These are phyloP conservation scores for Purshia tridentata DNA, from an alignment of 306 rosid species.

Conservation along the genomic window DNA sequence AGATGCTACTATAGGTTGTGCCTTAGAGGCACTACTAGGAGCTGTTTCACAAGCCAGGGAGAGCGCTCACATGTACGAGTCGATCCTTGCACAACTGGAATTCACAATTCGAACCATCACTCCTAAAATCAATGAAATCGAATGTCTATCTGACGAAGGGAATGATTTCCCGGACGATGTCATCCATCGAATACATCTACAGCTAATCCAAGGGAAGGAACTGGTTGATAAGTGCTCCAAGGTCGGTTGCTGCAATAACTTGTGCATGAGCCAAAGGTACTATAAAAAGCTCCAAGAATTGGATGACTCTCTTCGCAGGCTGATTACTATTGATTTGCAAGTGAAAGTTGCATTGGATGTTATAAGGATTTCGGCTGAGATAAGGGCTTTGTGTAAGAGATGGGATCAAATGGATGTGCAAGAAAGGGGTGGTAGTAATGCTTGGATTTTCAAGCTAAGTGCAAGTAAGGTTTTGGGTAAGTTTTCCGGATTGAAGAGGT, in stretches of 20 bases:
- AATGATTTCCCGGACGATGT: not conserved
- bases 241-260: conserved; percentile 17
- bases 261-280: conserved; percentile 7
- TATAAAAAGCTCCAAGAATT: conserved; percentile 22
- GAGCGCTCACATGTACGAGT: not conserved
- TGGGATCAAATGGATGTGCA: not conserved
- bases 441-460: not conserved
- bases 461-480: not conserved
- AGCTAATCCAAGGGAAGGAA: conserved; percentile 22
- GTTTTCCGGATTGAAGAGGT: conserved; percentile 14
- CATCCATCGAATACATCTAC: not conserved
- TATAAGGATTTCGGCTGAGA: not conserved
- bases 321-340: conserved; percentile 15
- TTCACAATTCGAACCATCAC: not conserved
- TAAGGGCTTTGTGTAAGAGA: conserved; percentile 6
- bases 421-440: not conserved
- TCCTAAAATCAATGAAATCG: not conserved
- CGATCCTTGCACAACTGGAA: conserved; percentile 17
- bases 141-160: not conserved
- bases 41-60: not conserved
- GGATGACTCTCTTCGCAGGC: conserved; percentile 6
- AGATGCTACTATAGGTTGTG: not conserved
- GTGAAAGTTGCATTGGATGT: not conserved
- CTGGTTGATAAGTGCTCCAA: conserved; percentile 33
- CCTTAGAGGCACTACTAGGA: not conserved